phyloP scores from a whole-genome alignment of 2,329 filamentous ascomycete genomes.

The Colletotrichum tanaceti region DNA sequence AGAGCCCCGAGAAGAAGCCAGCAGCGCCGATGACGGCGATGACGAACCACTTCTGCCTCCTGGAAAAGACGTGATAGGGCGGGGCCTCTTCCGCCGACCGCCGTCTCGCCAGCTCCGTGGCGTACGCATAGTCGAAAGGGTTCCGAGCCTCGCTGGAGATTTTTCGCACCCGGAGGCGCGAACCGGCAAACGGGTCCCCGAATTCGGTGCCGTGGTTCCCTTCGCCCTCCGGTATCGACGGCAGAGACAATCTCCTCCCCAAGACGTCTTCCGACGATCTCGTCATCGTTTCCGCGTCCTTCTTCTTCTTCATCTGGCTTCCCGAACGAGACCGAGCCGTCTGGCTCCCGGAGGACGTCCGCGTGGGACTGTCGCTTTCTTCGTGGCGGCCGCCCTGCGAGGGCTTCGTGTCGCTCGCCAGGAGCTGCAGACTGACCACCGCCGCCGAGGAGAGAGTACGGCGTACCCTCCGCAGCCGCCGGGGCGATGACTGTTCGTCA shows the following conservation, averaged over 20 bases:
- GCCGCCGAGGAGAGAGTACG: constrained; percentile 20
- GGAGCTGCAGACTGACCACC: constrained; percentile 2
- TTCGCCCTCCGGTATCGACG: neutral
- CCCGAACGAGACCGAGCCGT: neutral
- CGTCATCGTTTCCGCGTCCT: neutral
- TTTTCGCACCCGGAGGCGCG: neutral
- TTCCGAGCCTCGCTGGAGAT: neutral
- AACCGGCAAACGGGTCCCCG: constrained; percentile 12
- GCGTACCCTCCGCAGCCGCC: neutral
- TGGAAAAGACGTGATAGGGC: constrained; percentile 51
- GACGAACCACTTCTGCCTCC: constrained; percentile 57
- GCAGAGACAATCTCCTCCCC: constrained; percentile 6
- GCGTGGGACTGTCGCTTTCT: constrained; percentile 14
- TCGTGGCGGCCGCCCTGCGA: neutral
- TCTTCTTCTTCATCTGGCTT: no score
- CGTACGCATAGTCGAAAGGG: constrained; percentile 16
- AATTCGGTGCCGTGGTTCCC: neutral
- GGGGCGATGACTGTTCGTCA: neutral
- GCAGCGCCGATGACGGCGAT: constrained; percentile 62
- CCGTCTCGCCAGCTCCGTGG: neutral
- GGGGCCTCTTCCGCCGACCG: neutral
- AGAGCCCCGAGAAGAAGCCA: constrained; percentile 64
- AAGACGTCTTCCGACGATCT: neutral
- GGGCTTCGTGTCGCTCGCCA: constrained; percentile 24
- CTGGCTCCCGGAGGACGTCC: neutral